Percentiles rank a stretch among this genome's conserved stretches.
These are phyloP conservation scores for Botryotinia calthae DNA, from an alignment of 2,329 filamentous ascomycete genomes.

Conservation along the genomic window DNA sequence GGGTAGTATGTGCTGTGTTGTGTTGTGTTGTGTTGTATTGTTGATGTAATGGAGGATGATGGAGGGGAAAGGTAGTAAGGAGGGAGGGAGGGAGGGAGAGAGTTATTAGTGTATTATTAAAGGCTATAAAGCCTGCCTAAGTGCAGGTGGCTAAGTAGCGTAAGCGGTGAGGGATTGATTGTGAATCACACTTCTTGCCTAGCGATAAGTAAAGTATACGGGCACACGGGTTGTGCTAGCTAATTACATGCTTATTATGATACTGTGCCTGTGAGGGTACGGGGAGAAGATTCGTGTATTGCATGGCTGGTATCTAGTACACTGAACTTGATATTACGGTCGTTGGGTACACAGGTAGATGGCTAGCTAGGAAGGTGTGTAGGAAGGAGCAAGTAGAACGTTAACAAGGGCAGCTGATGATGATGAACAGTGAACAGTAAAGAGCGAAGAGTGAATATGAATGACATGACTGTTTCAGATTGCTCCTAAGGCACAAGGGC, in stretches of 20 bases:
- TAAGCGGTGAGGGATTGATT: conserved; percentile 19
- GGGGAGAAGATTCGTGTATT: not conserved
- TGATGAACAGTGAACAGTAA: not conserved
- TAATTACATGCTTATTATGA: not conserved
- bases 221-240: not conserved
- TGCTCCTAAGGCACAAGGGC: not conserved
- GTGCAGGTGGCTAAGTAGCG: conserved; percentile 5
- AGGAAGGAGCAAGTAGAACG: not conserved
- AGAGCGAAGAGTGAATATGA: not conserved
- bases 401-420: conserved; percentile 9
- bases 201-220: not conserved
- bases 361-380: not conserved
- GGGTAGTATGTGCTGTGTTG: not conserved
- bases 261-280: not conserved
- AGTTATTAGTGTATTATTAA: conserved; percentile 1
- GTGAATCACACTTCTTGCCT: conserved; percentile 5
- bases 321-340: not conserved
- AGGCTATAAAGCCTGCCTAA: not conserved
- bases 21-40: conserved; percentile 15
- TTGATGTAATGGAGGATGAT: conserved; percentile 16
- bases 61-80: conserved; percentile 6
- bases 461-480: conserved; percentile 11
- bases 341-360: too few species aligned
- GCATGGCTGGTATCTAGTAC: not conserved
- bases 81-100: not conserved